Conservation (phyloP, 2,329 filamentous ascomycete species). For the Ophiostoma pallidulum region DNA sequence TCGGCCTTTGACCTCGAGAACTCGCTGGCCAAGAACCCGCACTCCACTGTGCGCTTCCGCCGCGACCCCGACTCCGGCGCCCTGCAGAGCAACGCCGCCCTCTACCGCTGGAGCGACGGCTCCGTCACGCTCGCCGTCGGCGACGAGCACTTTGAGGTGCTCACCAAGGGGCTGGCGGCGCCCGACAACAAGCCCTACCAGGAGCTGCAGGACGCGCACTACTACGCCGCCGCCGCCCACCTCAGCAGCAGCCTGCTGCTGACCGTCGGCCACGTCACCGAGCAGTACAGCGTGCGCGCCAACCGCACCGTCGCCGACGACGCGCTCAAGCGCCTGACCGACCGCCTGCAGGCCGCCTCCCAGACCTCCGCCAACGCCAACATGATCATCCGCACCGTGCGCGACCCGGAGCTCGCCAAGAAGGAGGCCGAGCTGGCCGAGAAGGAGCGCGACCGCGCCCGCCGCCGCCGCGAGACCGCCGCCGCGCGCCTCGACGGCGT, state of each 20-base stretch:
- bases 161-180: slow-evolving; percentile 60
- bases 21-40: slow-evolving; percentile 44
- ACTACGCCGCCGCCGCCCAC: slow-evolving; percentile 65
- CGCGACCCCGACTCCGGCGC: slow-evolving; percentile 55
- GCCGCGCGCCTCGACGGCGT: slow-evolving; percentile 55
- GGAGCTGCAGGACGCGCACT: slow-evolving; percentile 61
- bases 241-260: slow-evolving; percentile 58
- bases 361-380: slow-evolving; percentile 44
- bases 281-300: slow-evolving; percentile 59
- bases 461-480: slow-evolving; percentile 58
- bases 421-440: slow-evolving; percentile 64
- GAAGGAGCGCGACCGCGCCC: slow-evolving; percentile 60
- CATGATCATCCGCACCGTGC: slow-evolving; percentile 59
- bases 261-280: slow-evolving; percentile 66
- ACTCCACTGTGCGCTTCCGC: slow-evolving; percentile 60
- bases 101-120: slow-evolving; percentile 72
- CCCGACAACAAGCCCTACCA: slow-evolving; percentile 50
- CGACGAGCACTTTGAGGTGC: slow-evolving; percentile 65
- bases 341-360: slow-evolving; percentile 55
- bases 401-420: slow-evolving; percentile 68
- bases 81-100: slow-evolving; percentile 64
- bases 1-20: slow-evolving; percentile 45
- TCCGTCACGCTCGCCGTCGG: slow-evolving; percentile 68
- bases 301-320: slow-evolving; percentile 61
- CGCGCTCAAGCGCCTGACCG: slow-evolving; percentile 58